These are phyloP conservation scores for Penicillium occitanis DNA, from an alignment of 2,329 filamentous ascomycete genomes.

Conservation along the genomic window DNA sequence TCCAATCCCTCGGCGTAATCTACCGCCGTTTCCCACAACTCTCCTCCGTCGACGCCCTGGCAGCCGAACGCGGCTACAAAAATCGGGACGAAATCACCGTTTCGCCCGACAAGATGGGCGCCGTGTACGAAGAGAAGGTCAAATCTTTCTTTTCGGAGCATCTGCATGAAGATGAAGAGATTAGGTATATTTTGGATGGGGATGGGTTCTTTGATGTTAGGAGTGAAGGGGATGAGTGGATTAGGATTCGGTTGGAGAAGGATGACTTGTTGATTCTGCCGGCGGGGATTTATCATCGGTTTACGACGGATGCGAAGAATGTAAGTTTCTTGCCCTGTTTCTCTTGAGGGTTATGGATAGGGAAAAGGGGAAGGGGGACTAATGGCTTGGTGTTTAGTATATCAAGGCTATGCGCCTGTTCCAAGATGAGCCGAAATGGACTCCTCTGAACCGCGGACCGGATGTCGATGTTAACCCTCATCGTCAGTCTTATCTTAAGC, in stretches of 20 bases:
- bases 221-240: constrained; percentile 79
- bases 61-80: constrained; percentile 75
- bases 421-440: constrained; percentile 99
- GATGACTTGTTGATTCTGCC: constrained; percentile 90
- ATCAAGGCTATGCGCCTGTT: constrained; percentile 95
- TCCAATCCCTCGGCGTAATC: constrained; percentile 74
- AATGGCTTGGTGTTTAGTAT: constrained; percentile 58
- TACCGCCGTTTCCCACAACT: constrained; percentile 69
- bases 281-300: constrained; percentile 93
- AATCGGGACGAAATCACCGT: constrained; percentile 94
- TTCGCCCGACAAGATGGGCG: constrained; percentile 80
- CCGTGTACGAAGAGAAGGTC: constrained; percentile 87
- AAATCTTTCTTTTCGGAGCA: constrained; percentile 94
- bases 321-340: constrained; percentile 48
- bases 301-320: constrained; percentile 89
- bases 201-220: constrained; percentile 92
- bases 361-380: background rate
- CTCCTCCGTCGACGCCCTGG: constrained; percentile 70
- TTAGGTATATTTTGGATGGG: constrained; percentile 86
- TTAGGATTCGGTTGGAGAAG: constrained; percentile 80
- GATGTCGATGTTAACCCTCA: constrained; percentile 78
- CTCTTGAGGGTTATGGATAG: too few relatives aligned
- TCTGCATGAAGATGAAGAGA: constrained; percentile 97
- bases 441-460: constrained; percentile 75
- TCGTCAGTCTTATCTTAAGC: constrained; percentile 72